phyloP scores from a whole-genome alignment of 305 asterid species.

The Solanum hybrid region DNA sequence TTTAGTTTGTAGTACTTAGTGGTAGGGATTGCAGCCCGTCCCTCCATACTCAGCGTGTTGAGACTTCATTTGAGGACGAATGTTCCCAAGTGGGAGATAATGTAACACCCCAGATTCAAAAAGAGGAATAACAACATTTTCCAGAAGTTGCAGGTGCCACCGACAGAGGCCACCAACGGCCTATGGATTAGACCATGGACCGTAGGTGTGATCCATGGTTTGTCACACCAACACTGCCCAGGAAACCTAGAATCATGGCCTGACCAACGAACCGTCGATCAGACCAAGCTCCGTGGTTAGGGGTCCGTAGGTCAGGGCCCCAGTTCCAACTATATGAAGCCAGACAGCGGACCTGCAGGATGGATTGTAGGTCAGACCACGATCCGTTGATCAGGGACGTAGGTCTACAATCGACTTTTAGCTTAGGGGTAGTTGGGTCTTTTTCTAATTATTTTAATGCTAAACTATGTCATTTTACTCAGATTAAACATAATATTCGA shows the following conservation, averaged over 20 bases:
- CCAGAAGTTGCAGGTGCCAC: neutral
- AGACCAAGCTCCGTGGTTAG: neutral
- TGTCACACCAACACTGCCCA: neutral
- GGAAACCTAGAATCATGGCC: neutral
- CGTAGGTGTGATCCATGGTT: neutral
- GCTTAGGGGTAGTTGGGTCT: neutral
- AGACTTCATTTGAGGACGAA: neutral
- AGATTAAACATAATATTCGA: too few species aligned
- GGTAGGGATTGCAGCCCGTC: neutral
- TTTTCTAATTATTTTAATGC: neutral
- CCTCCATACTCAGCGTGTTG: neutral
- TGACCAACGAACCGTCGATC: neutral
- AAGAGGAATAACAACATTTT: neutral
- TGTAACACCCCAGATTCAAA: neutral
- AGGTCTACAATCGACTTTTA: neutral
- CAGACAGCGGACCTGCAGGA: neutral
- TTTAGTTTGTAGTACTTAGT: neutral
- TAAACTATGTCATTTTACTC: neutral
- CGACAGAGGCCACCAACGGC: neutral
- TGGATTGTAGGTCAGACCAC: neutral
- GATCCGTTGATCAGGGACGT: neutral
- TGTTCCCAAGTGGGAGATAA: neutral
- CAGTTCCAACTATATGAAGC: neutral
- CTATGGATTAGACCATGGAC: neutral
- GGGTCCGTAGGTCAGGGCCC: neutral